Evolutionary conservation across 2,329 filamentous ascomycete genomes (phyloP), one percentile per base, ranked within the genome.

Genomic region (Tetracladium maxilliforme): DNA sequence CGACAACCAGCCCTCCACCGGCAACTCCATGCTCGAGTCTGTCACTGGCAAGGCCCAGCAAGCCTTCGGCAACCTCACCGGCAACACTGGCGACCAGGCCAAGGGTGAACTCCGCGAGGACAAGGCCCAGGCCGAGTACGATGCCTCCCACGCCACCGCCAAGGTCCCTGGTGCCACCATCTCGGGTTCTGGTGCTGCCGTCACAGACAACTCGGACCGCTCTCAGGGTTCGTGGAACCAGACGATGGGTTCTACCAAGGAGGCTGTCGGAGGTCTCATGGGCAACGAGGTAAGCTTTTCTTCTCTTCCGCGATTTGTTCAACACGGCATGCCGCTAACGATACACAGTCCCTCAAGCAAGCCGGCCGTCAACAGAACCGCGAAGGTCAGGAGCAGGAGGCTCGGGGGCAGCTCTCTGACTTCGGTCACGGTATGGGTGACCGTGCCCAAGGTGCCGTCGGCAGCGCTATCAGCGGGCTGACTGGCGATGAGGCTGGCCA

Each of bases 241-340:
- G 56, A 92, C 83, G 5, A 44, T 86, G n/a, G 87, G 86, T 26
- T 69, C 77, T 2, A 74, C 74, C 21, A 94, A 94, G 60, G 82
- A 94, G 48, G 59, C 73, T 5, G 34, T 90, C 2, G 87, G 87
- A 30, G 73, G 74, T 11, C 40, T 87, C 5, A 37, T 87, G 14
- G 87, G 86, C 31, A 72, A 69, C 34, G 76, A 90, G 53, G 66
- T 68, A 45, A 36, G 52, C 41, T 24, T 8, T 23, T 19, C 16
- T 21, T 14, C 17, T 22, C 10, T 10, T 20, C 20, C 17, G 11
- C 15, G 16, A 3, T 28, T 21, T 19, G 12, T 17, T 19, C 4
- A 21, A 25, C 19, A 18, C 13, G 14, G 9, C 10, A 15, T 24
- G 18, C 30, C 30, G 21, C 22, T 26, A 27, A 12, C 19, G 8